Evolutionary conservation across 2,329 filamentous ascomycete species (phyloP), one percentile per base, ranked within the genome.

Genomic region (Elsinoe batatas): DNA sequence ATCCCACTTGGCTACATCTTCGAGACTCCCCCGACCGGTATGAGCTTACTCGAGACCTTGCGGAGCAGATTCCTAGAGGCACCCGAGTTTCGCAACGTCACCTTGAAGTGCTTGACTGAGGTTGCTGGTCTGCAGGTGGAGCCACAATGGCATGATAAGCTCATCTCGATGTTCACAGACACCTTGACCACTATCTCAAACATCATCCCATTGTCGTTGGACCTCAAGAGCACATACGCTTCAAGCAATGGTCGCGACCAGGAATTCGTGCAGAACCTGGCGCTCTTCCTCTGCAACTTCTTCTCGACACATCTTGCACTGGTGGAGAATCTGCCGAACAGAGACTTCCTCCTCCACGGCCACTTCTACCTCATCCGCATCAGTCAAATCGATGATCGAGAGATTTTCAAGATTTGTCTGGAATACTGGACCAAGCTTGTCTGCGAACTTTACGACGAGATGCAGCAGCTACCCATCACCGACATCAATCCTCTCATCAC

Each of bases 361-460:
- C 93, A 98, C 72, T 97, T 95, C 72, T 98, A 98, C 72, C 83
- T 98, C 12, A 96, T 98, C 66, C 85, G 91, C 60, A 96, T 98
- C 71, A 96, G 91, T 47, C 91, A 98, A 74, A 98, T 98, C 62
- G 93, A 98, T 63, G 94, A 98, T 67, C 85, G 93, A 55, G 93
- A 98, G 71, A 95, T 98, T 61, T 98, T 98, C 82, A 98, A 98
- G 79, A 98, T 98, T 67, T 95, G 88, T 69, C 77, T 98, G 60
- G 94, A 98, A 70, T 98, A 98, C 75, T 98, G 93, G 93, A 93
- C 94, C 36, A 97, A 96, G 73, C 80, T 97, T 51, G 94, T 98
- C 5, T 91, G 95, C 67, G 93, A 97, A 72, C 80, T 98, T 18
- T 98, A 97, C 69, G 93, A 98, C 69, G 93, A 98, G 76, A 96